Evolutionary conservation across 176 grass and related monocot species (phyloP), one percentile per base, ranked within the genome.

Genomic region (Lolium perenne): DNA sequence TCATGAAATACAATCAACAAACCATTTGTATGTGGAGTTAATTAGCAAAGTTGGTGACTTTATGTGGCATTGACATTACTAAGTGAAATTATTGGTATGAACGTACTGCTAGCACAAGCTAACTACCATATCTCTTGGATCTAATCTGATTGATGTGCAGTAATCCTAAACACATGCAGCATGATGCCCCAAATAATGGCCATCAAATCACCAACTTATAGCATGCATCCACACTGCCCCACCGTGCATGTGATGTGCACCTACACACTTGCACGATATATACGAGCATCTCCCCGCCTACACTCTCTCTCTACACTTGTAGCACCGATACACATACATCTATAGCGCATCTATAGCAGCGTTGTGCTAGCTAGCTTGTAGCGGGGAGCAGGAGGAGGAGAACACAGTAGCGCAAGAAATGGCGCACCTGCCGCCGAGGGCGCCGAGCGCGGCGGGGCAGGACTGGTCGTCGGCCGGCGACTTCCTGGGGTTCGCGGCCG

Each of bases 401-500:
- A 23, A 61, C 5, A 1, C 32, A 41, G 21, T 26, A 82, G 71
- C 6, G 25, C 45, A 23, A 7, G 41, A 69, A 49, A 95, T 94
- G 91, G 88, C 96, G 74, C 93, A 95, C 60, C 41, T 94, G 70
- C 97, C 97, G 41, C 97, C 97, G 26, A 99, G 91, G 14, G 86
- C 82, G 62, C 93, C 93, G 41, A 91, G 66, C 84, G 75, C 85
- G 45, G 64, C 79, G 49, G 81, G 32, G 74, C 77, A 84, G 80
- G 85, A 65, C 71, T 87, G 60, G 67, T 74, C 68, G 43, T 81
- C 88, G 63, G 84, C 84, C 14, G 91, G 87, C 3, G 94, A 96
- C 26, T 96, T 99, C 89, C 89, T 94, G 6, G 94, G 93, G 12
- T 99, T 94, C 88, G 93, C 92, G 3, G 82, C 92, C 6, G 71